These are phyloP conservation scores for Corrigiola litoralis DNA, from an alignment of 179 eudicot species.

Conservation along the genomic window DNA sequence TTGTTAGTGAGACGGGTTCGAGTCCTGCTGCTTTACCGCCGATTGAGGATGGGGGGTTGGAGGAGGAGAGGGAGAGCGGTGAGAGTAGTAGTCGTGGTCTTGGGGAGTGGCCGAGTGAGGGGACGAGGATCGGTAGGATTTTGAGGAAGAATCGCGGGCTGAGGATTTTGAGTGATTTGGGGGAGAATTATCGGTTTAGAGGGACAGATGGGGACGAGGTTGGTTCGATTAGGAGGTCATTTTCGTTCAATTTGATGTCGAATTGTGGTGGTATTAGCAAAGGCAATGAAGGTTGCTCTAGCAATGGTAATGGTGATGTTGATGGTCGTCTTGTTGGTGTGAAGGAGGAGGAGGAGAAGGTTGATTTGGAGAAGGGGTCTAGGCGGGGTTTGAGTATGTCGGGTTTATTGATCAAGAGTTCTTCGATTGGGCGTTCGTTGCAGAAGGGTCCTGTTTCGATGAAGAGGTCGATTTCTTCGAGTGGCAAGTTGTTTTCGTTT, in stretches of 20 bases:
- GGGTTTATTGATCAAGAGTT: slow-evolving; percentile 29
- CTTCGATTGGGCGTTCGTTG: slow-evolving; percentile 36
- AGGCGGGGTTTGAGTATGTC: slow-evolving; percentile 29
- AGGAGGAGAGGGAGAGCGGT: neutral
- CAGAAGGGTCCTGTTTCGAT: slow-evolving; percentile 44
- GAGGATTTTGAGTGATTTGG: slow-evolving; percentile 53
- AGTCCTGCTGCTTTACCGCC: neutral
- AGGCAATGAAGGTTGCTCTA: slow-evolving; percentile 17
- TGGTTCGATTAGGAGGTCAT: slow-evolving; percentile 42
- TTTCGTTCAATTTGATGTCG: slow-evolving; percentile 45
- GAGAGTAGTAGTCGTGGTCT: slow-evolving; percentile 19
- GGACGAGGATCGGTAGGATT: slow-evolving; percentile 18
- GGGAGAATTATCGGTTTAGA: slow-evolving; percentile 30
- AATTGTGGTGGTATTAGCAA: slow-evolving; percentile 17
- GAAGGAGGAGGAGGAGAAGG: slow-evolving; percentile 12
- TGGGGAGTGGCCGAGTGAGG: slow-evolving; percentile 21
- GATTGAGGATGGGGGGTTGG: neutral
- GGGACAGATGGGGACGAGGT: slow-evolving; percentile 1
- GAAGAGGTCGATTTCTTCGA: slow-evolving; percentile 52
- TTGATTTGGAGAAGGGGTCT: slow-evolving; percentile 14
- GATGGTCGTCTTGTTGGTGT: too few relatives aligned
- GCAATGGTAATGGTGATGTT: neutral
- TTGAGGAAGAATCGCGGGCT: slow-evolving; percentile 28
- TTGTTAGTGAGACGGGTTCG: slow-evolving; percentile 19
- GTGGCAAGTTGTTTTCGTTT: slow-evolving; percentile 38